Base-by-base conservation (phyloP, 306 rosid species). In the Trichosanthes cucumerina region DNA sequence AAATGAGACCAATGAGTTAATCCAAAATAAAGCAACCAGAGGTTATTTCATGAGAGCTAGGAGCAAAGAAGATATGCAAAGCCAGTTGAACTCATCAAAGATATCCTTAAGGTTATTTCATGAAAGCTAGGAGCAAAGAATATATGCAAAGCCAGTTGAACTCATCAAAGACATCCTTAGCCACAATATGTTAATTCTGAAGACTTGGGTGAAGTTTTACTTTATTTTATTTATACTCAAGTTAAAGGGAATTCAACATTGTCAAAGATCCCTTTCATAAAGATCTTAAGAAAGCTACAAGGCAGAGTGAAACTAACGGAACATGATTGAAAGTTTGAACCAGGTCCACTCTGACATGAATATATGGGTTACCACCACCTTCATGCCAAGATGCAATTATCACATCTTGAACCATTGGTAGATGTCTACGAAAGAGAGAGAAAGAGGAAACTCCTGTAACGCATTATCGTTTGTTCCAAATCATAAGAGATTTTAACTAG, bases 361-460 rank as follows among this genome's bases (percentile, higher is more conserved):
- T 1, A 44, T 46, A 46, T 44, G 13, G 75, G 76, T 24, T 24
- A 71, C 58, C 39, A 69, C 34, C 49, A 70, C 34, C 76, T 44
- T 70, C 38, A 44, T 70, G 46, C 76, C 52, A 24, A 70, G 57
- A 70, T 70, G 31, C n/a, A 70, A 71, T 43, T 26, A 71, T 46
- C 76, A 13, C 36, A 71, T 43, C 58, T 31, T 23, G 57, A 71
- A 71, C 1, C 16, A 3, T 31, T 44, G 8, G 60, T 31, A 49
- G 77, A 47, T 72, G 43, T 26, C 47, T 66, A 46, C 49, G 14
- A 49, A 28, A 26, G 26, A 73, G 16, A 49, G 59, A 49, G 60
- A 49, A 7, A 49, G 60, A 16, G 38, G 4, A 34, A 36, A 24
- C 6, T 23, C 36, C 56, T 23, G 44, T 70, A 28, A 28, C 77